Base-by-base conservation (phyloP, 495 filamentous ascomycete species). In the Penicillium argentinense region DNA sequence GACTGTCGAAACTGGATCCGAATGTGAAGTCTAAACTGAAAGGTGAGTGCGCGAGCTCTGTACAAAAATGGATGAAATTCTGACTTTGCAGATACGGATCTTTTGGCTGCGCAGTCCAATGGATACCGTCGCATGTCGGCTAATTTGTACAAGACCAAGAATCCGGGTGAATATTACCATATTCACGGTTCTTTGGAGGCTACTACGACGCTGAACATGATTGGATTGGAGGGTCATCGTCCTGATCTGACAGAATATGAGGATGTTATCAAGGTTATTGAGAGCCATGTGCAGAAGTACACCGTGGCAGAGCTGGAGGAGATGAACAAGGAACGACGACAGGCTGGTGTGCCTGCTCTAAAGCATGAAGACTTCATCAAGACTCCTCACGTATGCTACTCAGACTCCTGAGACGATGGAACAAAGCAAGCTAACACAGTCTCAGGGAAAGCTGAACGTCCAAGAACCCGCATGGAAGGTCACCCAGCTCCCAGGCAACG, bases 181-280 rank as follows among this genome's bases (percentile, higher is more conserved):
- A 86, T 89, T 44, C 87, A 90, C 62, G 86, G 87, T 22, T 89
- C 86, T 1, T 62, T 91, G 9, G 84, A 88, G 47, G 86, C 87
- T 13, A 78, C 73, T 9, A 79, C 74, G 5, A 85, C 84, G 3
- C 67, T 89, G 42, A 69, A 79, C 38, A 89, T 88, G 85, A 80
- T 89, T 42, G 85, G 84, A 1, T 69, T 91, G 21, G 79, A 84
- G 13, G 71, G 83, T 1, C 71, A 81, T 29, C 70, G 77, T 7
- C 80, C 85, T 9, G 77, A 80, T 42, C 51, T 88, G 57, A 85
- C 77, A 2, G 80, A 82, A 49, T 87, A 89, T 45, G 75, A 75
- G 41, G 73, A 84, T 12, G 78, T 81, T 50, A 82, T 89, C 55
- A 71, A 81, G 44, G 74, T 78, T 1, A 89, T 91, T 38, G 85